Base-by-base conservation (phyloP, 371 early-diverging fungal genomes). In the Rhizoclosmatium hyalinum region DNA sequence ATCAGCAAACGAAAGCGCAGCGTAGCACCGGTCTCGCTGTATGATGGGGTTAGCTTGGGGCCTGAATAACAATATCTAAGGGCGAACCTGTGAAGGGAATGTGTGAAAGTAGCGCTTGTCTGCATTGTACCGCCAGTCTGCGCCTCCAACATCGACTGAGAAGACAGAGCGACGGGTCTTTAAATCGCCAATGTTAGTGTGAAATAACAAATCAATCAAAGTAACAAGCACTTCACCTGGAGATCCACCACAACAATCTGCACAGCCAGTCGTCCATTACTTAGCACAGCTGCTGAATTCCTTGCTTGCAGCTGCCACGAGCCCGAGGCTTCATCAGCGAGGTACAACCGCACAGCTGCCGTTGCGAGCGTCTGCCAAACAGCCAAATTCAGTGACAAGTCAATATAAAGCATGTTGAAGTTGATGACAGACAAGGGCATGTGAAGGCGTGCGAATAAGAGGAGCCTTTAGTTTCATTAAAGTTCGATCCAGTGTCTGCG, bases 1-100 rank as follows among this genome's bases (percentile, higher is more conserved):
- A 76, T 95, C 93, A 24, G 93, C 94, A 82, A 97, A 97, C 8
- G 93, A 92, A 44, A 97, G 86, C 1, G 92, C 97, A 42, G 92
- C 91, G 50, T 93, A 80, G 68, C 88, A 89, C 73, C 90, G 84
- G 92, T 94, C 73, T 4, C 19, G 43, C 72, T 71, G 57, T 1
- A 50, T 53, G 3, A 71, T 58, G 17, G 54, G 17, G 50, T 50
- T 50, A 50, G 17, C 50, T 50, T 50, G 12, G 17, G 17, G 50
- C 12, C 17, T 12, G 50, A 17, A 50, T 12, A 63, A 44, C 32
- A 54, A 73, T 6, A 24, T 62, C 41, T 0, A 17, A 69, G 32
- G 19, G 46, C 61, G 57, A n/a, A 94, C 94, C 73, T 94, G 92
- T 47, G 92, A 91, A 10, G 90, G 86, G 81, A 97, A 94, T 2